These are phyloP conservation scores for Elaeis guineensis DNA, from an alignment of 176 grass and related monocot species.

Conservation along the genomic window DNA sequence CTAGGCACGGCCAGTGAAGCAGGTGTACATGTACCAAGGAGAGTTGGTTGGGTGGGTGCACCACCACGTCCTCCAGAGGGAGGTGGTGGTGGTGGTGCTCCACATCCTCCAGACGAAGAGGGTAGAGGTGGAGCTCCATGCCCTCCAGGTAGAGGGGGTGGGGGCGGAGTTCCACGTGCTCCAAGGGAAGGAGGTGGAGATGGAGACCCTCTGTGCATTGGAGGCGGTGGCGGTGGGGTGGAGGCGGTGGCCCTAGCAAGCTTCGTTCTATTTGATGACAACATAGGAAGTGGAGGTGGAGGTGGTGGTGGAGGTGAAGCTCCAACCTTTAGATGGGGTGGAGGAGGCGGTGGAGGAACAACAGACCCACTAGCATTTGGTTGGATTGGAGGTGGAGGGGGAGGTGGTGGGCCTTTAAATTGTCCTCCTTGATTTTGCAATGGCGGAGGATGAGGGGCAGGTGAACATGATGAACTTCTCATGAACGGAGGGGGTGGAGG, in stretches of 20 bases:
- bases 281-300: slow-evolving; percentile 27
- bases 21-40: slow-evolving; percentile 37
- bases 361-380: no score
- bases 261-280: not conserved
- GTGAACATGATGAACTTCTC: no score
- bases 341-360: slow-evolving; percentile 13
- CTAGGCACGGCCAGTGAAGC: slow-evolving; percentile 55
- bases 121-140: not conserved
- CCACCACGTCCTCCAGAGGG: slow-evolving; percentile 33
- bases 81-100: slow-evolving; percentile 46
- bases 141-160: not conserved
- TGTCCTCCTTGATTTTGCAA: slow-evolving; percentile 1
- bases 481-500: not conserved
- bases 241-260: not conserved
- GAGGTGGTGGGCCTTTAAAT: slow-evolving; percentile 13
- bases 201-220: not conserved
- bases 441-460: slow-evolving; percentile 6
- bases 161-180: not conserved
- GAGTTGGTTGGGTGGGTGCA: slow-evolving; percentile 46
- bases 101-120: not conserved
- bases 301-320: slow-evolving; percentile 27
- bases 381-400: slow-evolving; percentile 12
- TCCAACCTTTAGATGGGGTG: not conserved
- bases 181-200: slow-evolving; percentile 21
- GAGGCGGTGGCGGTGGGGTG: no score